Evolutionary conservation across 176 grass and related monocot species (phyloP), one percentile per base, ranked within the genome.

Genomic region (Aechmea fasciata): DNA sequence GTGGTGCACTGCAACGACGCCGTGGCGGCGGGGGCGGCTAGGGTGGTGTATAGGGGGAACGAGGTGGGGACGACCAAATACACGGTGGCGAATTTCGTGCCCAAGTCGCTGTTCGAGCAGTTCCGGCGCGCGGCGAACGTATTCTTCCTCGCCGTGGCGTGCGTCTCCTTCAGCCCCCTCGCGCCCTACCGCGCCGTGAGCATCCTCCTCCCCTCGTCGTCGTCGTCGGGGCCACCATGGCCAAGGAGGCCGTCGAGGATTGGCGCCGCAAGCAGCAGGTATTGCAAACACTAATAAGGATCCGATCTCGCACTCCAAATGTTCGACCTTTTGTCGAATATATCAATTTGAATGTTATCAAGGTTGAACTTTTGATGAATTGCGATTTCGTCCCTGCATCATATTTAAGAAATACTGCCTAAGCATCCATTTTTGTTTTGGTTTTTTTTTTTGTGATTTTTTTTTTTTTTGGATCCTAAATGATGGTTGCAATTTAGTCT

Each of bases 51-150:
- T 71, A 12, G 50, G 1, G 71, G 68, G 26, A 97, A 97, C 79
- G 77, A 71, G 51, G 82, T 97, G 10, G 87, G 84, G 20, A 97
- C 94, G 6, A 90, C 94, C 57, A 97, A 97, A 76, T 97, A 97
- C 70, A 97, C 73, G 75, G 66, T 80, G 0, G 51, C 55, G 13
- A 90, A 83, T 23, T 97, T 97, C 71, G 0, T 97, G 0, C 89
- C 94, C 13, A 97, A 85, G 73, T 97, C 86, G 25, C 75, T 97
- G 7, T 97, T 97, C 66, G 94, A 97, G 84, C 94, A 97, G 78
- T 97, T 97, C 70, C 75, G 89, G 14, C 65, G 94, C 11, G 94
- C 91, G 2, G 94, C 89, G 67, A 97, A 97, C 77, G 57, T 97
- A 51, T 97, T 91, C 84, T 97, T 97, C 72, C 80, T 97, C 51